Evolutionary conservation across 768 basidiomycete species (phyloP).

Genomic region (Tricholoma hemisulphureum): DNA sequence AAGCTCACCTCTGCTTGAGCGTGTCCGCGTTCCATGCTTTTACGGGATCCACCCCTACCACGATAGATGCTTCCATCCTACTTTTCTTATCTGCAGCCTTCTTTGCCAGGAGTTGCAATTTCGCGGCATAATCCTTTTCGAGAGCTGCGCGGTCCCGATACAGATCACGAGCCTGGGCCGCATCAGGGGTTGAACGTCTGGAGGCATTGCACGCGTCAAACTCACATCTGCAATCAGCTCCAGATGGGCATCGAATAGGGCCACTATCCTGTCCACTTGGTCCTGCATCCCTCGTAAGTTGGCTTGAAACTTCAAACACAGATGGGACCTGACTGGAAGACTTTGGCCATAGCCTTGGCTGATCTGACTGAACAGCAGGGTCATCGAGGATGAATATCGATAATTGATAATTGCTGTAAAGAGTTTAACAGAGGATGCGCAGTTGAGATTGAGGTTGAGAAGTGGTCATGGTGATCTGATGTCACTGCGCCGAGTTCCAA

Average conservation of each 20-base stretch:
- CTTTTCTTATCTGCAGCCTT: constrained; percentile 72
- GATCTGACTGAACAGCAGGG: constrained; percentile 5
- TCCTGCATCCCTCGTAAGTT: constrained; percentile 45
- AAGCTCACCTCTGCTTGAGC: constrained; percentile 53
- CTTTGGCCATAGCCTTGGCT: constrained; percentile 47
- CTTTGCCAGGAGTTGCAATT: constrained; percentile 62
- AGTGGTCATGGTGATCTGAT: too few relatives aligned
- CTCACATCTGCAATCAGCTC: constrained; percentile 64
- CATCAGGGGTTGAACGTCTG: neutral
- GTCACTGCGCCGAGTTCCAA: too few relatives aligned
- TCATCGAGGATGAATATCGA: neutral
- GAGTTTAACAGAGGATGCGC: too few relatives aligned
- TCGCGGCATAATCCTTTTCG: constrained; percentile 78
- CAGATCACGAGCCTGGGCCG: constrained; percentile 64
- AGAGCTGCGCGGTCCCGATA: constrained; percentile 63
- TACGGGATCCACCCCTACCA: constrained; percentile 67
- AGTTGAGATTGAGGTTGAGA: too few relatives aligned
- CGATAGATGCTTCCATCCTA: constrained; percentile 51
- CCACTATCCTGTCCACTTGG: constrained; percentile 64
- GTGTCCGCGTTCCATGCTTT: constrained; percentile 56
- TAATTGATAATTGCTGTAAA: neutral
- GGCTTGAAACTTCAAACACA: neutral
- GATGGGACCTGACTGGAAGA: constrained; percentile 48
- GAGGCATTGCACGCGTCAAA: neutral
- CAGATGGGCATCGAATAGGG: constrained; percentile 62